phyloP scores from a whole-genome alignment of 768 basidiomycete species.

The Serendipita indica region DNA sequence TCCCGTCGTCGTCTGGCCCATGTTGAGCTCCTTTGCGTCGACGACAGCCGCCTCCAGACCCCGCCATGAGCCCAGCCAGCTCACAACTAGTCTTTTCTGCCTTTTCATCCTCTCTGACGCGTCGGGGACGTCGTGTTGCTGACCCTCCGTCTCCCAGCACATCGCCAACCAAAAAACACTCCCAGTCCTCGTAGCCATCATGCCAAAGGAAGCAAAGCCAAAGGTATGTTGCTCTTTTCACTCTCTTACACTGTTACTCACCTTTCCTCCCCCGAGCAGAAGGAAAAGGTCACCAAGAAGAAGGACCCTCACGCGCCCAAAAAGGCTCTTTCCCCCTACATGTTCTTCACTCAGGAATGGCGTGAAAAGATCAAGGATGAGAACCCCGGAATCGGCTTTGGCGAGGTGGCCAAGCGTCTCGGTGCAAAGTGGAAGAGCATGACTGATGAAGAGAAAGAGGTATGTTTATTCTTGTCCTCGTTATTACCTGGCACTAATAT shows the following conservation, averaged over 20 bases:
- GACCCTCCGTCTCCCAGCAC: too few species aligned
- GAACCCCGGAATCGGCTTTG: constrained; percentile 90
- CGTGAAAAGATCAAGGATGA: constrained; percentile 88
- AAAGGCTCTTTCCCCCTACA: constrained; percentile 88
- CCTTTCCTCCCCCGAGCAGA: constrained; percentile 24
- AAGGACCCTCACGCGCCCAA: constrained; percentile 82
- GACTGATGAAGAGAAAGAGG: constrained; percentile 83
- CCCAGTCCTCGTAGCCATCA: constrained; percentile 20
- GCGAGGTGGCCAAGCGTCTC: constrained; percentile 87
- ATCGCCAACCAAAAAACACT: neutral
- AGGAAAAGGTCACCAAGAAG: constrained; percentile 30
- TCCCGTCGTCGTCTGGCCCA: too few species aligned
- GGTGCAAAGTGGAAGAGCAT: constrained; percentile 97
- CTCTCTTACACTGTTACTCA: neutral
- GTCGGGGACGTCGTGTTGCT: too few species aligned
- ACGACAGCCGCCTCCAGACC: neutral
- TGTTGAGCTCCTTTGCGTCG: neutral
- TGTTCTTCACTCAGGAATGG: constrained; percentile 98
- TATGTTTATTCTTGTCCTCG: constrained; percentile 22
- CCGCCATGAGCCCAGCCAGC: neutral
- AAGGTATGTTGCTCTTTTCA: constrained; percentile 33
- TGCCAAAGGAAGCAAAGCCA: constrained; percentile 64
- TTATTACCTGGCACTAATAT: neutral
- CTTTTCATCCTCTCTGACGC: neutral
- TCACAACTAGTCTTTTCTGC: neutral